Evolutionary conservation across 768 basidiomycete genomes (phyloP), one percentile per base, ranked within the genome.

Genomic region (Lanmaoa pseudosensibilis): DNA sequence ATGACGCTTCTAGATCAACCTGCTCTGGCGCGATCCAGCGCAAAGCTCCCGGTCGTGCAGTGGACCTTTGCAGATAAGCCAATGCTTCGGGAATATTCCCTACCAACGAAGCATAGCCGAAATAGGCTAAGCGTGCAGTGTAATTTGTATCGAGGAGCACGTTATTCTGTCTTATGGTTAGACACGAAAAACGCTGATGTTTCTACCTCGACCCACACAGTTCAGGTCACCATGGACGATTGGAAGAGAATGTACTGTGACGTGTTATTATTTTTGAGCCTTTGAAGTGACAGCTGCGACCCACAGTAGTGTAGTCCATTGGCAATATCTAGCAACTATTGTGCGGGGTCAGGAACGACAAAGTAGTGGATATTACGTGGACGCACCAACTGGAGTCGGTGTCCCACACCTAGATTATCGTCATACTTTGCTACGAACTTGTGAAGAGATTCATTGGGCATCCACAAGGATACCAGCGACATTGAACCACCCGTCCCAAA

Each of bases 21-120:
- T 62, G 66, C 12, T 73, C 63, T 0, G 77, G 66, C 37, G 79
- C 79, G 2, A 73, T 72, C 76, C 78, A 80, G 0, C 79, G 73
- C 32, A 79, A 67, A 11, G 78, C 74, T 4, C 63, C 59, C 0
- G 56, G 52, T n/a, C 21, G 74, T 72, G 6, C 65, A 65, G 50
- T 78, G 64, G 46, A 63, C 52, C 38, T 40, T 5, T 50, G 57
- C 0, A 64, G 57, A 19, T 61, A 61, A 1, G 6, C 2, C 21
- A 46, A 16, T 3, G 37, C 50, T 38, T 61, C 54, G 0, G 56
- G 56, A 7, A 55, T 61, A 6, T 49, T 57, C 2, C 56, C 62
- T 9, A 55, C 38, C 13, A 65, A 11, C 0, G 78, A 77, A 21
- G 72, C 69, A 40, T 63, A 54, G 1, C 80, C 80, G 44, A 81